Base-by-base conservation (phyloP, 2,329 filamentous ascomycete genomes). In the Talaromyces sp. region DNA sequence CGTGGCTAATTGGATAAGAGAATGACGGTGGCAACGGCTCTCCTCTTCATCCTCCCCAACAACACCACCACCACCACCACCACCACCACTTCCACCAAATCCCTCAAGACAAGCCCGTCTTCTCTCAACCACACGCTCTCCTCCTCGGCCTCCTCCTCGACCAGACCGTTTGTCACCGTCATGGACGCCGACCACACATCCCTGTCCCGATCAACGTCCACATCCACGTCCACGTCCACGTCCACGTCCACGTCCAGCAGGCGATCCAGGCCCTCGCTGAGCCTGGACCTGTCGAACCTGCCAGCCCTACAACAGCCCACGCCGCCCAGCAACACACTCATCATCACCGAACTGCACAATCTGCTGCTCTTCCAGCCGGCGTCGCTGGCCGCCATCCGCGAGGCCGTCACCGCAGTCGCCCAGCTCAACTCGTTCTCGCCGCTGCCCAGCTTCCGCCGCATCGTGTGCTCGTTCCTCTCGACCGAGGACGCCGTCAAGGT, bases 351-450 rank as follows among this genome's bases (percentile, higher is more conserved):
- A 38, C 74, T 82, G 4, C 71, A 77, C 56, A 74, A 80, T 64
- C 71, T 77, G 4, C 63, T 69, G 50, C 75, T 80, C 65, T 81
- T 81, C 71, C 78, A 80, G 63, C 77, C 78, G 0, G 58, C 71
- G 27, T 77, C 77, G 1, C 73, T 81, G 19, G 69, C 73, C 31
- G 67, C 71, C 3, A 79, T 81, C 64, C 77, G 76, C 63, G 66
- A 72, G 55, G 73, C 75, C 55, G 75, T 81, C 62, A 73, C 73
- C 24, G 67, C 71, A 3, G 68, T 78, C 53, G 76, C 75, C 0
- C 73, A 74, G 0, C 70, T 82, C 8, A 78, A 82, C 72, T 80
- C 79, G 41, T 82, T 81, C 73, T 80, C 80, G 13, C 80, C 80
- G 1, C 73, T 82, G 11, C 79, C 77, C 38, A 81, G 79, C 38